Evolutionary conservation across 805 yeast species (phyloP), one percentile per base, ranked within the genome.

Genomic region (Kluyveromyces aestuarii): DNA sequence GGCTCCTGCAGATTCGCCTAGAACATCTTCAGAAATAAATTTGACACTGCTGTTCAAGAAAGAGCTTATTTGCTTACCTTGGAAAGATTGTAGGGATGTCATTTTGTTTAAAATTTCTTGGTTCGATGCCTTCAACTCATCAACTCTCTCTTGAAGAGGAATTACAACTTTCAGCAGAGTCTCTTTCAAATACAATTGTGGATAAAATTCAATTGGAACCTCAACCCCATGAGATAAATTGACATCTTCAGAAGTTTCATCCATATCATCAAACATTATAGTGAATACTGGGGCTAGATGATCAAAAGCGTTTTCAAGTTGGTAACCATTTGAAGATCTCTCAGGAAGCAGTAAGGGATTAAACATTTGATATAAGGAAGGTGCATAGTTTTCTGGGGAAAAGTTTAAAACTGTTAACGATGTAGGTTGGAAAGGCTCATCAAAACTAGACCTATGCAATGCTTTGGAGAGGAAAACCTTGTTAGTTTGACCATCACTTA

Each of bases 331-430:
- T 2, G 40, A 54, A 27, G 50, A 55, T 9, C 55, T 61, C 25
- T 61, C 64, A 1, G 67, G 62, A 41, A 52, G 57, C 44, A 65
- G 46, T 36, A 65, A 52, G 2, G 52, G 57, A 41, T 65, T 64
- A 40, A 65, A 65, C 69, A 65, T 65, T 37, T 58, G 56, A 46
- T 64, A 64, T 6, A 65, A 48, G 42, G 58, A 63, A 3, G 59
- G 37, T 17, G 63, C 63, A 44, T 61, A 65, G 43, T 65, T 68
- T 35, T 65, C 69, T 1, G 67, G 66, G 49, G 60, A 51, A 45
- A 65, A 65, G 46, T 64, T 67, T 39, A 65, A 55, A 21, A 62
- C 48, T 2, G 64, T 49, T n/a, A 64, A 50, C 35, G 49, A 48
- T 2, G 66, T 61, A 16, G 39, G 25, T 38, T 59, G 60, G 14